Evolutionary conservation across 2,329 filamentous ascomycete genomes (phyloP).

Genomic region (Cercospora zeae-maydis): DNA sequence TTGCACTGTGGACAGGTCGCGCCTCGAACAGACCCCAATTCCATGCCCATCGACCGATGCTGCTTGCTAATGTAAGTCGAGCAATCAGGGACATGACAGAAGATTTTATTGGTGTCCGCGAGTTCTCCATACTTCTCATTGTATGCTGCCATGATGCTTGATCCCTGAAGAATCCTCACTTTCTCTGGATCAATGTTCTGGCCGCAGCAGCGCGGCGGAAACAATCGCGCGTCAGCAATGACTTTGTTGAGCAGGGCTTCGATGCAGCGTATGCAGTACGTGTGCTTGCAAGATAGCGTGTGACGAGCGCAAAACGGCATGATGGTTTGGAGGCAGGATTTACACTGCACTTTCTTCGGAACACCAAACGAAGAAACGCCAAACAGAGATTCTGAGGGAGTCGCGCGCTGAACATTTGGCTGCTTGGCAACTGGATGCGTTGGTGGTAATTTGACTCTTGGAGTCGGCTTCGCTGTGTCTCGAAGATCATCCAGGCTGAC

Average conservation of each 20-base stretch:
- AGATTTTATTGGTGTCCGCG: slow-evolving; percentile 7
- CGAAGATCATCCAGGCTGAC: background rate
- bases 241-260: slow-evolving; percentile 5
- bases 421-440: background rate
- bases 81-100: slow-evolving; percentile 13
- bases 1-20: background rate
- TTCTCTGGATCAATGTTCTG: background rate
- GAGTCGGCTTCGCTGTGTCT: background rate
- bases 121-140: slow-evolving; percentile 11
- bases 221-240: slow-evolving; percentile 11
- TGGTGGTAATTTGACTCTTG: background rate
- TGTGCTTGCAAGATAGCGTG: slow-evolving; percentile 2
- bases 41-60: background rate
- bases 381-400: background rate
- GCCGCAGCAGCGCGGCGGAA: slow-evolving; percentile 16
- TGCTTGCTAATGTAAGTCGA: slow-evolving; percentile 7
- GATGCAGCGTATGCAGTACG: slow-evolving; percentile 12
- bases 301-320: background rate
- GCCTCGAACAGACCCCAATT: background rate
- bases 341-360: background rate
- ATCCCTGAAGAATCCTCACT: background rate
- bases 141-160: background rate
- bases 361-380: background rate
- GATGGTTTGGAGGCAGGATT: background rate
- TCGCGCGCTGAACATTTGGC: background rate